Evolutionary conservation across 2,329 filamentous ascomycete genomes (phyloP), one percentile per base, ranked within the genome.

Genomic region (Rutstroemia sp.): DNA sequence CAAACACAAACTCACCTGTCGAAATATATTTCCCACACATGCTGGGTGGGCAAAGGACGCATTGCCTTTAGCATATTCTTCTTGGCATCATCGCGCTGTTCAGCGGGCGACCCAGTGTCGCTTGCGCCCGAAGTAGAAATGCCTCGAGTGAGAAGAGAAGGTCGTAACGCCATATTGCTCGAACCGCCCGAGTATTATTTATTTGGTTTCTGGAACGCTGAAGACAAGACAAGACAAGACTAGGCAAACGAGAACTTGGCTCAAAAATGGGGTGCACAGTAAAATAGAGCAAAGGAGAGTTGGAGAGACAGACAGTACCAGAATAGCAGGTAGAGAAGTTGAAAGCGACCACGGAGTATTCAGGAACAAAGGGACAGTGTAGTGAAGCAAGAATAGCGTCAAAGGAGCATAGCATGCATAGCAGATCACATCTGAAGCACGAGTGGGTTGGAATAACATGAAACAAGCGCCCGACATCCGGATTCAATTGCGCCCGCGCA

Each of bases 21-120:
- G 68, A 86, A 85, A 70, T 79, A 88, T 64, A 89, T 84, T 64
- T 86, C 78, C 82, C 89, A 90, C 74, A 88, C 90, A 71, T 92
- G 85, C 74, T 92, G 87, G 27, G 88, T 87, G 16, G 87, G 83
- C 63, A 91, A 77, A 52, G 86, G 79, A 54, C 90, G 79, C 77
- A 82, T 85, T 27, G 84, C 79, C 72, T 89, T 85, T 64, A 90
- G 78, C 71, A 92, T 88, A 76, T 91, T 91, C 75, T 87, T 84
- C 83, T 91, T 91, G 56, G 87, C 87, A 72, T 87, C 84, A 71
- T 88, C 87, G 66, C 88, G 85, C 71, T 84, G 79, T 67, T 85
- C 82, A 55, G 88, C 86, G 25, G 88, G 87, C 9, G 87, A 88
- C 62, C 78, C 76, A 44, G 81, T 84, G 68, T 81, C 82, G 49